These are phyloP conservation scores for Mycena vulgaris DNA, from an alignment of 768 basidiomycete species.

Conservation along the genomic window DNA sequence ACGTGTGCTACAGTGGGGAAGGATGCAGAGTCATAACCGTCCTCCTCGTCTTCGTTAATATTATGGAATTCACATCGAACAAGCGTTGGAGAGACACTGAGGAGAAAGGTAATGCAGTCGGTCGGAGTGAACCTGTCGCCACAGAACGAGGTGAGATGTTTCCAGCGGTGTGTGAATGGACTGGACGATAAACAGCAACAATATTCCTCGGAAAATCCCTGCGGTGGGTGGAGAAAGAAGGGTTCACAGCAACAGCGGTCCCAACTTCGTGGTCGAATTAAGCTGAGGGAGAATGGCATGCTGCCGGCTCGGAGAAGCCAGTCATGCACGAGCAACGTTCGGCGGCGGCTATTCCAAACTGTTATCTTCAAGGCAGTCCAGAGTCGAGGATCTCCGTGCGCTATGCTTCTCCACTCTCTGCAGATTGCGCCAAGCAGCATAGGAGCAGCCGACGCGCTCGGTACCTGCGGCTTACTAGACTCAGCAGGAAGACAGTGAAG, in stretches of 20 bases:
- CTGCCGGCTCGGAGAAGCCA: conserved; percentile 4
- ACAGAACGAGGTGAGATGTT: not conserved
- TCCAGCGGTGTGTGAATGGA: not conserved
- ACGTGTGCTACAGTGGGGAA: not conserved
- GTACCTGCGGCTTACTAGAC: accelerated
- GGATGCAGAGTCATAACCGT: not conserved
- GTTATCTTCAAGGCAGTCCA: not conserved
- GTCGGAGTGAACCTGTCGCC: not conserved
- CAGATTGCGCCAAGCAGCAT: not conserved
- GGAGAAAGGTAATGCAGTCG: not conserved
- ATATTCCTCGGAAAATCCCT: too few relatives aligned
- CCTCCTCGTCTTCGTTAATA: not conserved
- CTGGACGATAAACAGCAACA: not conserved
- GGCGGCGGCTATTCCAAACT: not conserved
- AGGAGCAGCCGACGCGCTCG: not conserved
- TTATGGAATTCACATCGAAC: not conserved
- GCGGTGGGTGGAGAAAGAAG: not conserved
- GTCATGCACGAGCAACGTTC: not conserved
- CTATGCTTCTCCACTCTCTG: not conserved
- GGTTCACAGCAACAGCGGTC: not conserved
- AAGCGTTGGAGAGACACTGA: not conserved
- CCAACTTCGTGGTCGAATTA: not conserved
- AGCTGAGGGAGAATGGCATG: not conserved
- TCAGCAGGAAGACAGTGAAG: conserved; percentile 1
- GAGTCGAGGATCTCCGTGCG: not conserved